A percentile compares a stretch with the other conserved stretches of the same genome.
Evolutionary conservation across 192 early-diverging fungal genomes (phyloP).

Genomic region (Gamsiella multidivaricata): DNA sequence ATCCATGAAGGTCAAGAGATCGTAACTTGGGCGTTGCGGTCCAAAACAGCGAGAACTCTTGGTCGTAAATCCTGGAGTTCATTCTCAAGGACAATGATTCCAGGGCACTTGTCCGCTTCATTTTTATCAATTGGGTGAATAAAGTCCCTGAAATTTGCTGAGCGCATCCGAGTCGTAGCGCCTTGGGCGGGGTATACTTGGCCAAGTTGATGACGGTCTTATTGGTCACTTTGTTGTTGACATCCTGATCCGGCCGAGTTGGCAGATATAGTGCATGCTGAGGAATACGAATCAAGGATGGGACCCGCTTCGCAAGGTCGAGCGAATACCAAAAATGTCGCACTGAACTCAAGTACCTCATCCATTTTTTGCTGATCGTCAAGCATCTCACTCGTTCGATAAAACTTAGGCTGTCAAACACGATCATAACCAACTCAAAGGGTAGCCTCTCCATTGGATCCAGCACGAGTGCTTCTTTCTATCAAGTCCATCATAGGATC

Average conservation of each 20-base stretch:
- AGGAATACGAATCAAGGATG: not conserved
- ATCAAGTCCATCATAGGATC: not conserved
- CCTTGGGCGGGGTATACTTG: constrained; percentile 27
- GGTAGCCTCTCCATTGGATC: constrained; percentile 47
- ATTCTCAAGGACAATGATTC: constrained; percentile 20
- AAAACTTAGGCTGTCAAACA: constrained; percentile 32
- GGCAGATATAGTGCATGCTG: constrained; percentile 19
- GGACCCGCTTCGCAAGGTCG: constrained; percentile 19
- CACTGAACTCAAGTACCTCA: constrained; percentile 21
- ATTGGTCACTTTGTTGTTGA: constrained; percentile 46
- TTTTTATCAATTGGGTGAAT: constrained; percentile 17
- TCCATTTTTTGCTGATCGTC: constrained; percentile 45
- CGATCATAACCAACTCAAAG: constrained; percentile 26
- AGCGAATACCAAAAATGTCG: constrained; percentile 37
- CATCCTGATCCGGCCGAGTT: constrained; percentile 1
- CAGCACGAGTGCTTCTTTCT: constrained; percentile 29
- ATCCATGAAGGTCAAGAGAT: constrained; percentile 25
- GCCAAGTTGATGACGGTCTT: constrained; percentile 27
- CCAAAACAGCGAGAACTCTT: constrained; percentile 39
- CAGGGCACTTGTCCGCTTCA: constrained; percentile 21
- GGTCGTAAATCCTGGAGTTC: constrained; percentile 30
- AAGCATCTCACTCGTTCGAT: constrained; percentile 30
- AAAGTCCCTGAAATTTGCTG: constrained; percentile 16
- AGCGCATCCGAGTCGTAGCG: constrained; percentile 23
- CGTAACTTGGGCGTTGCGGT: constrained; percentile 31